Evolutionary conservation across 495 filamentous ascomycete species (phyloP).

Genomic region (Sordaria brevicollis): DNA sequence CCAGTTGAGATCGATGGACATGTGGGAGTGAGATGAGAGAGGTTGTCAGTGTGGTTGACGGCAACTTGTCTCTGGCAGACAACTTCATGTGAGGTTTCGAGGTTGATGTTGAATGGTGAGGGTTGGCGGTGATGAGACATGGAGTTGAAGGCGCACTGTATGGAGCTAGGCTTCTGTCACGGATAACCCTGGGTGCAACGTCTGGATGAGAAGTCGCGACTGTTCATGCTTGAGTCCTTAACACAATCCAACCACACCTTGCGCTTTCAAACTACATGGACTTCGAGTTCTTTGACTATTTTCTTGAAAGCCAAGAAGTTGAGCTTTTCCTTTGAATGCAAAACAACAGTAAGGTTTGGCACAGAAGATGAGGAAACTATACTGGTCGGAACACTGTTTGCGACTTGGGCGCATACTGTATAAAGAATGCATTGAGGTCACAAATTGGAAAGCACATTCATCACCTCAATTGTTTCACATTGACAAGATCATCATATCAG

Average conservation of each 20-base stretch:
- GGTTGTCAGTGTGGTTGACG: background rate
- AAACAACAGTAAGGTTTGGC: too few species aligned
- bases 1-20: conserved; percentile 99
- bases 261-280: too few species aligned
- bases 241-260: too few species aligned
- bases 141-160: background rate
- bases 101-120: background rate
- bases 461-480: background rate
- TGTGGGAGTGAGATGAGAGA: conserved; percentile 20
- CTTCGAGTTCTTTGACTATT: too few species aligned
- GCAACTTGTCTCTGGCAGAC: background rate
- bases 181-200: background rate
- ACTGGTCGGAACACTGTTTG: background rate
- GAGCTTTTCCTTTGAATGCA: too few species aligned
- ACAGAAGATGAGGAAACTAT: background rate
- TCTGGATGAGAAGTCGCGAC: background rate
- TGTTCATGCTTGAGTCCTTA: too few species aligned
- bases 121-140: background rate
- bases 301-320: too few species aligned
- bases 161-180: background rate
- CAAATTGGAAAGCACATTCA: background rate
- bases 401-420: background rate
- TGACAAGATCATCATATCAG: background rate
- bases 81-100: background rate
- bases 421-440: background rate